phyloP scores from a whole-genome alignment of 2,329 filamentous ascomycete genomes.

The Ciborinia camelliae region DNA sequence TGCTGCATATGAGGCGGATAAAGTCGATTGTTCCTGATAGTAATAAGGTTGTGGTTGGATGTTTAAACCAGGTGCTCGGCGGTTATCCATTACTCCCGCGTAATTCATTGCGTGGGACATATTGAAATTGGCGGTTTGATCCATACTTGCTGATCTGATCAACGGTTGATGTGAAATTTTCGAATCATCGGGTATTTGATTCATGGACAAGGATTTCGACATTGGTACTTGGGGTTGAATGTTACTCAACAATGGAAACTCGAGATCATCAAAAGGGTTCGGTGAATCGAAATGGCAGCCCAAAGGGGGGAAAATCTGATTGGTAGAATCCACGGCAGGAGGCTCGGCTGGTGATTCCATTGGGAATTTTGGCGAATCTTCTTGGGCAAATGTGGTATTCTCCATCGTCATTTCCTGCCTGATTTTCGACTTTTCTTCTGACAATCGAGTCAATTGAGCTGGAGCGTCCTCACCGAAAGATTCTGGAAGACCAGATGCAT shows the following conservation, averaged over 20 bases:
- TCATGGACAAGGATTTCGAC: not conserved
- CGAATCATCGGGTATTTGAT: not conserved
- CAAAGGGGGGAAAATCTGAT: not conserved
- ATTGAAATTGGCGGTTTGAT: not conserved
- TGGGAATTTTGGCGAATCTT: not conserved
- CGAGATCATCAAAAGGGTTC: not conserved
- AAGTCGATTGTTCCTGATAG: not conserved
- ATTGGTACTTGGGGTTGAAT: not conserved
- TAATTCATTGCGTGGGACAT: no score
- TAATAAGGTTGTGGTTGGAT: not conserved
- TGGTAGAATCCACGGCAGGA: no score
- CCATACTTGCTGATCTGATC: not conserved
- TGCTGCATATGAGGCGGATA: not conserved
- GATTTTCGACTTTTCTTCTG: not conserved
- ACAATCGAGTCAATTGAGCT: not conserved
- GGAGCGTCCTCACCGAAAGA: not conserved
- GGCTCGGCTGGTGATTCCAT: not conserved
- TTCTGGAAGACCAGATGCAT: constrained; percentile 7
- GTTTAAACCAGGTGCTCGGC: not conserved
- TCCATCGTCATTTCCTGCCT: not conserved
- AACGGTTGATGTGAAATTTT: not conserved
- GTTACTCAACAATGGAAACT: not conserved
- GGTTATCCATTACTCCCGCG: not conserved
- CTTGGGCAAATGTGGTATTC: not conserved
- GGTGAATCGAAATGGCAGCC: not conserved